phyloP scores from a whole-genome alignment of 345 rosid species.

The Syzygium jambos region DNA sequence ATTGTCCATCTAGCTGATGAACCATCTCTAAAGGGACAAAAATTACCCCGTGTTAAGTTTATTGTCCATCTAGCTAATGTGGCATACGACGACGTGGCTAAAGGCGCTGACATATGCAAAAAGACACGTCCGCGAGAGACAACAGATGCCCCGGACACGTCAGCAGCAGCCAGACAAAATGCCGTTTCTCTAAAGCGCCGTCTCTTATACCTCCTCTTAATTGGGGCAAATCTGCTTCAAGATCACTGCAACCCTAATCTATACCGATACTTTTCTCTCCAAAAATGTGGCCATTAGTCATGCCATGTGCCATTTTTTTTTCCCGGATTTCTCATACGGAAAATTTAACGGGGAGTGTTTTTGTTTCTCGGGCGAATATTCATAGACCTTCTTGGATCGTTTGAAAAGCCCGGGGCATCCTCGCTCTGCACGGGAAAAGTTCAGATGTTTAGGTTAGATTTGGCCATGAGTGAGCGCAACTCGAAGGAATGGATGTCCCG shows the following conservation, averaged over 20 bases:
- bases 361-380: not conserved
- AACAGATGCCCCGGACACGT: not conserved
- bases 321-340: too few species aligned
- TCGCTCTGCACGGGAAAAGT: not conserved
- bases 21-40: not conserved
- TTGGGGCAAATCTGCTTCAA: not conserved
- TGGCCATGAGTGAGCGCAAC: not conserved
- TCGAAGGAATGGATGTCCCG: not conserved
- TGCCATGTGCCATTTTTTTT: not conserved
- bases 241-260: not conserved
- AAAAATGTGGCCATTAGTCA: not conserved
- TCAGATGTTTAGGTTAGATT: too few species aligned
- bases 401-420: fast-evolving
- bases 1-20: too few species aligned
- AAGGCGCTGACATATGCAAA: fast-evolving
- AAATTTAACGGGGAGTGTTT: fast-evolving
- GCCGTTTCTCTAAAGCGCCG: not conserved
- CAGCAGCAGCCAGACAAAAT: not conserved
- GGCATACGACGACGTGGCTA: not conserved
- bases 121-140: not conserved
- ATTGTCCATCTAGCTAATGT: fast-evolving
- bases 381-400: not conserved
- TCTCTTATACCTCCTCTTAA: not conserved
- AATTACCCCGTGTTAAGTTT: not conserved
- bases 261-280: too few species aligned